Evolutionary conservation across 1,284 basidiomycete species (phyloP).

Genomic region (Rhodotorula sp.): DNA sequence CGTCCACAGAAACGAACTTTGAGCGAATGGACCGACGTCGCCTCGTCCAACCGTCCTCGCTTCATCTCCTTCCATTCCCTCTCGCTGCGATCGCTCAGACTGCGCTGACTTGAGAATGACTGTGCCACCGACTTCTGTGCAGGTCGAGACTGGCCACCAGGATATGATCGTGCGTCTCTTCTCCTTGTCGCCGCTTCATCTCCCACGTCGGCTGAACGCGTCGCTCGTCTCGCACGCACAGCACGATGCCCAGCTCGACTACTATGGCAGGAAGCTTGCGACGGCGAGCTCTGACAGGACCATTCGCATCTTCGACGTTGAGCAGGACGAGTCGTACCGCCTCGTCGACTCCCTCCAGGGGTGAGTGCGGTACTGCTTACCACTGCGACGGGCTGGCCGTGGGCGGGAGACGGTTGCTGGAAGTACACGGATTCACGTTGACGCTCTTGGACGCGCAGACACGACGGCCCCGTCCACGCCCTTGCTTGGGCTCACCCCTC

Average conservation of each 20-base stretch:
- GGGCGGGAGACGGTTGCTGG: too few relatives aligned
- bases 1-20: too few relatives aligned
- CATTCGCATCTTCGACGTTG: constrained; percentile 91
- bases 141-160: constrained; percentile 82
- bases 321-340: constrained; percentile 58
- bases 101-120: constrained; percentile 19
- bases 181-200: neutral
- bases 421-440: too few relatives aligned
- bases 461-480: constrained; percentile 97
- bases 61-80: too few relatives aligned
- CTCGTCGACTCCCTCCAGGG: constrained; percentile 69
- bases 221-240: constrained; percentile 47
- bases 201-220: neutral
- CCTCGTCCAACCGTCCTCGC: neutral
- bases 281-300: constrained; percentile 96
- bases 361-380: constrained; percentile 52
- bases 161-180: constrained; percentile 79
- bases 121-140: constrained; percentile 18
- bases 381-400: too few relatives aligned
- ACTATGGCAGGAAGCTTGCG: constrained; percentile 92
- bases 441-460: too few relatives aligned
- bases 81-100: neutral
- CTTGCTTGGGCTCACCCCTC: constrained; percentile 99
- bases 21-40: neutral
- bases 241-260: constrained; percentile 98